These are phyloP conservation scores for Tylopilus vinaceipallidus DNA, from an alignment of 768 basidiomycete species.

Conservation along the genomic window DNA sequence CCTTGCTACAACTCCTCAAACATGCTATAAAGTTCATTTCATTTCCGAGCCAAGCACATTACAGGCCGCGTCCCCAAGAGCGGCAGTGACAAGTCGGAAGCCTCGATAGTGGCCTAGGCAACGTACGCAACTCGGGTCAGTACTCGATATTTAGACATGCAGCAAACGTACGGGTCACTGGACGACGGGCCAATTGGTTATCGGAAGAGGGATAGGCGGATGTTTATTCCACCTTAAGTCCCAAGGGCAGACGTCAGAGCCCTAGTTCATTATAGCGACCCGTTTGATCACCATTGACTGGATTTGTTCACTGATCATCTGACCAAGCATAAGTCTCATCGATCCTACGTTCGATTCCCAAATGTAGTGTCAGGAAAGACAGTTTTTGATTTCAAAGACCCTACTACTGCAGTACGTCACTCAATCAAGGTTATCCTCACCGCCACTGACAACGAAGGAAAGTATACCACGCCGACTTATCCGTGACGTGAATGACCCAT, in stretches of 20 bases:
- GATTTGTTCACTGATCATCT: not conserved
- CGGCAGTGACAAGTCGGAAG: not conserved
- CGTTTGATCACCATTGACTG: slow-evolving; percentile 1
- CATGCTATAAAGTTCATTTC: not conserved
- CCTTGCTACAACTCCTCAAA: not conserved
- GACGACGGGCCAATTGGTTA: not conserved
- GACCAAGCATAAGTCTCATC: not conserved
- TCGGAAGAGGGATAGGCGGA: not conserved
- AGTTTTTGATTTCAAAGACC: not conserved
- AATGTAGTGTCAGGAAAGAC: not conserved
- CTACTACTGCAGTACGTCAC: not conserved
- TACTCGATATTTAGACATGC: too few relatives aligned
- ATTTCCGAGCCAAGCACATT: not conserved
- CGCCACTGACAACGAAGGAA: slow-evolving; percentile 18
- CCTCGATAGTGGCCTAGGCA: slow-evolving; percentile 10
- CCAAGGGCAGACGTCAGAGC: not conserved
- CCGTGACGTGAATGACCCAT: slow-evolving; percentile 17
- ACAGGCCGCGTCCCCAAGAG: not conserved
- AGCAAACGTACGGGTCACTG: not conserved
- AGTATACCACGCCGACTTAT: slow-evolving; percentile 23
- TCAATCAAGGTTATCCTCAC: slow-evolving; percentile 9
- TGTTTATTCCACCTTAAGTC: slow-evolving; percentile 2
- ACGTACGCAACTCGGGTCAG: too few relatives aligned
- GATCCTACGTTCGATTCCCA: not conserved
- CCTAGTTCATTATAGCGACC: not conserved